Evolutionary conservation across 345 rosid species (phyloP), one percentile per base, ranked within the genome.

Genomic region (Eucalyptus tenuipes): DNA sequence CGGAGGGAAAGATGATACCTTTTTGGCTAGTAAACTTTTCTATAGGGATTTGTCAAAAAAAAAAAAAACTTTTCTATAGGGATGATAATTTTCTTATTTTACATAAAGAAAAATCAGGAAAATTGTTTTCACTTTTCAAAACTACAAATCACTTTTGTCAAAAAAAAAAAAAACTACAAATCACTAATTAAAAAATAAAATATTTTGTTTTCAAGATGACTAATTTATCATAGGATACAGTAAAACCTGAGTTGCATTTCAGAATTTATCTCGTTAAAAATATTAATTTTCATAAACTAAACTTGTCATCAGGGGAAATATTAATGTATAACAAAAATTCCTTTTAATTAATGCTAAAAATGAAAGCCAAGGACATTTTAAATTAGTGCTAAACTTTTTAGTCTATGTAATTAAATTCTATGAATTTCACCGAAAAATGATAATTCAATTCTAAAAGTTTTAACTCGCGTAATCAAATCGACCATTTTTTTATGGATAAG

Each of bases 351-450:
- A 8, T 1, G 0, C 13, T 68, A 68, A 20, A 68, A 7, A 14
- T 64, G 9, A 64, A 64, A 64, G 40, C 20, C 17, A 14, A 64
- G 20, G 17, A 64, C 18, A n/a, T 64, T 64, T 64, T 31, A 68
- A 68, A 16, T 8, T 1, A 18, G 4, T 17, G 10, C 6, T 68
- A 33, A 68, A 31, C 7, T 4, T 68, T 68, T 68, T 64, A 7
- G 4, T 7, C 9, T 2, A 15, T n/a, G 10, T 4, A 68, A 68
- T 68, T 17, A 68, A 68, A 31, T 31, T 17, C 6, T 31, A 66
- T n/a, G 18, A 8, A n/a, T 61, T 27, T 61, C 8, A 61, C 2
- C 0, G 0, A 61, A 6, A 13, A 29, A 29, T 0, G 2, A 1
- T 6, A 61, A 61, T 13, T 14, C 71, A 64, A n/a, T n/a, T 0